A percentile compares a stretch with the other conserved stretches of the same genome.
phyloP scores from a whole-genome alignment of 768 basidiomycete genomes.

The Naganishia vishniacii region DNA sequence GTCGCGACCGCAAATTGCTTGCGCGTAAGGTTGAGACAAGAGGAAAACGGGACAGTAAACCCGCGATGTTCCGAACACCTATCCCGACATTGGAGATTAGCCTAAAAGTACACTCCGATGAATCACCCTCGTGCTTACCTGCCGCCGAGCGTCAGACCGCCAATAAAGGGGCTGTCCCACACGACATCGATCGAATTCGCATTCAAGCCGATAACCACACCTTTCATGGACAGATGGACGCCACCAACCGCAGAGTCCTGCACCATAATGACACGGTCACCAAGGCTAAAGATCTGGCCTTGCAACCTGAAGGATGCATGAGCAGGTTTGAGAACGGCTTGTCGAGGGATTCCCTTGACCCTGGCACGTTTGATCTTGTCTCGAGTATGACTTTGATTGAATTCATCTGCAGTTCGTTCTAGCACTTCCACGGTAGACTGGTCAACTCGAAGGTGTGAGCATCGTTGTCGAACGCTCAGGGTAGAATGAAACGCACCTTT shows the following conservation, averaged over 20 bases:
- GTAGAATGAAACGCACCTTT: conserved; percentile 56
- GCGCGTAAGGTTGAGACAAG: conserved; percentile 79
- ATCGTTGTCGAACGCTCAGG: neutral
- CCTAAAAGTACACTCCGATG: neutral
- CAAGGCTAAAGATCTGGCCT: conserved; percentile 77
- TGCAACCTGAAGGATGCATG: conserved; percentile 85
- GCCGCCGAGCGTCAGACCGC: conserved; percentile 77
- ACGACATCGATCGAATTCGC: conserved; percentile 85
- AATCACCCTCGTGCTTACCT: conserved; percentile 49
- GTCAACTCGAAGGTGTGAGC: neutral
- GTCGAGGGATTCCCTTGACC: conserved; percentile 87
- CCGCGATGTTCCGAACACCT: conserved; percentile 88
- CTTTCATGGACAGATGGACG: conserved; percentile 84
- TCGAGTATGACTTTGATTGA: conserved; percentile 60
- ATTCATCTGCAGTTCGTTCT: conserved; percentile 66
- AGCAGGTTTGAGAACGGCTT: conserved; percentile 85
- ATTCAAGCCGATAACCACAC: conserved; percentile 85
- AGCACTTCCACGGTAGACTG: conserved; percentile 74
- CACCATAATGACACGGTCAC: conserved; percentile 93
- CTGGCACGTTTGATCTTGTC: conserved; percentile 77
- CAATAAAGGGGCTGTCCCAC: conserved; percentile 94
- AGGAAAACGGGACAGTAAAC: conserved; percentile 74
- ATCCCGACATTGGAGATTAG: neutral
- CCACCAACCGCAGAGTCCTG: conserved; percentile 74
- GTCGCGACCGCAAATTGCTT: conserved; percentile 79